A percentile compares a stretch with the other conserved stretches of the same genome.
These are phyloP conservation scores for Fusarium sp. DNA, from an alignment of 2,329 filamentous ascomycete species.

Conservation along the genomic window DNA sequence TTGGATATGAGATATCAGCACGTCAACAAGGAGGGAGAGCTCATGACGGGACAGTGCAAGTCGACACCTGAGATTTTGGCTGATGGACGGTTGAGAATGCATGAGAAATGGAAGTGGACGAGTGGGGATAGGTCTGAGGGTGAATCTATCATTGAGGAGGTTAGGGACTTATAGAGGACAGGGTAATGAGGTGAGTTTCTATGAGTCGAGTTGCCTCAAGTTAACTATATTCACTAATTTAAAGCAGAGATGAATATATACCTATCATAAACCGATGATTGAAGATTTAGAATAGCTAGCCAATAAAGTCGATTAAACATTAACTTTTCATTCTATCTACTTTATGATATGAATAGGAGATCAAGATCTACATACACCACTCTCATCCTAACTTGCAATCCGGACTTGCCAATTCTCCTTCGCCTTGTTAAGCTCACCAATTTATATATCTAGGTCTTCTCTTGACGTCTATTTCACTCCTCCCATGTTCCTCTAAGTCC, in stretches of 20 bases:
- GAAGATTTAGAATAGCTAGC: neutral
- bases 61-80: constrained; percentile 34
- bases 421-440: too few relatives aligned
- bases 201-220: neutral
- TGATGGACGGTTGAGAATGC: constrained; percentile 41
- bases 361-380: neutral
- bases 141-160: constrained; percentile 41
- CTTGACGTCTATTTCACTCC: too few relatives aligned
- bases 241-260: neutral
- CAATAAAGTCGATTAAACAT: neutral
- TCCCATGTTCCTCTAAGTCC: constrained; percentile 10
- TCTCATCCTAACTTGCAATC: neutral
- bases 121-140: constrained; percentile 38
- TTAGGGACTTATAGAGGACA: constrained; percentile 9
- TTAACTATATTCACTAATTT: neutral
- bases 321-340: neutral
- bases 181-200: neutral
- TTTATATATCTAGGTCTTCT: neutral
- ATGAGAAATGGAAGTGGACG: constrained; percentile 45
- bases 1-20: constrained; percentile 47
- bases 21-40: constrained; percentile 38
- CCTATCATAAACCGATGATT: neutral
- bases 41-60: constrained; percentile 43
- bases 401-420: neutral
- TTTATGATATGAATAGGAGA: neutral